Evolutionary conservation across 441 rosid genomes (phyloP), one percentile per base, ranked within the genome.

Genomic region (Corymbia citriodora): DNA sequence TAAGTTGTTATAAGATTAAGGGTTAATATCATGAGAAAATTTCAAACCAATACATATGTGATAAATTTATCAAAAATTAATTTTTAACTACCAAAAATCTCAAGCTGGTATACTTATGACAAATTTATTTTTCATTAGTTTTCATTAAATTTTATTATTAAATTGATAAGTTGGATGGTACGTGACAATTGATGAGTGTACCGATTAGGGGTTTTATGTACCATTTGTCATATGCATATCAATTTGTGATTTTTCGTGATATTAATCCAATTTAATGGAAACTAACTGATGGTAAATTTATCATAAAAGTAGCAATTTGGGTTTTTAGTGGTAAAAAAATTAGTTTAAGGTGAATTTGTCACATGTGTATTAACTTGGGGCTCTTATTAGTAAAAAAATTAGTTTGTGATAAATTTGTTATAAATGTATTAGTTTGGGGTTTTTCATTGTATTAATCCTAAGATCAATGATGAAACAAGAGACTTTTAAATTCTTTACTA

Each of bases 381-480:
- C 25, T 23, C 25, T 59, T 59, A 0, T 6, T 59, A 13, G 0
- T 1, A 10, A 59, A 59, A 23, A 59, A 23, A 10, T 4, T 59
- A 59, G 25, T 59, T 57, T 59, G 0, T 40, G 63, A 6, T 59
- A 59, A 59, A 10, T 59, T 23, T 59, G 14, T 59, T 0, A 23
- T 0, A 59, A 0, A 6, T 23, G 7, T 59, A 0, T 0, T 0
- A 0, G 1, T 59, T 59, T 59, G 29, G 13, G 13, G 27, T 23
- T 57, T 57, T 55, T 21, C 4, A 0, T 23, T 1, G 0, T 59
- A 57, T 57, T 4, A 59, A 59, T 13, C 1, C 63, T 59, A 59
- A 59, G 63, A 59, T 10, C 29, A 59, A 59, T 59, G 63, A 59
- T 59, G 63, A 59, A 59, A 2, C 63, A 59, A 59, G 3, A 59